Evolutionary conservation across 371 early-diverging fungal genomes (phyloP).

Genomic region (Mortierella sp.): DNA sequence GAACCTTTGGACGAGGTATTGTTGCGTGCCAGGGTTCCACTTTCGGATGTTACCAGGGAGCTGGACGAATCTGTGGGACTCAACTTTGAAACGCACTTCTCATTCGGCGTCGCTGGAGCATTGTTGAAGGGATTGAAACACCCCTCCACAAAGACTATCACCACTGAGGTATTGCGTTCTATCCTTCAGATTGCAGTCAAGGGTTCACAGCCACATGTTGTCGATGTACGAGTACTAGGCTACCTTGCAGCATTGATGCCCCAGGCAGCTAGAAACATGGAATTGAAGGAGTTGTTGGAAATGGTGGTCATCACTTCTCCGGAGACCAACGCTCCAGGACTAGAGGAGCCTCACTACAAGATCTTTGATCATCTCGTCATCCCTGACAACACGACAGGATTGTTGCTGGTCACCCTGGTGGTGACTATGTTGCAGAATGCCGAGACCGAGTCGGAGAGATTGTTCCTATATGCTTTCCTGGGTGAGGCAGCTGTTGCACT

Average conservation of each 20-base stretch:
- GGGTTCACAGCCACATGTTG: conserved; percentile 61
- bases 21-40: conserved; percentile 78
- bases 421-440: conserved; percentile 86
- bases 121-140: conserved; percentile 88
- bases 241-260: conserved; percentile 84
- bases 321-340: conserved; percentile 60
- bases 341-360: conserved; percentile 68
- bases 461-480: conserved; percentile 87
- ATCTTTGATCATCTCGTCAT: conserved; percentile 77
- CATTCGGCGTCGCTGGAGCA: conserved; percentile 86
- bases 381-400: conserved; percentile 76
- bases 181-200: conserved; percentile 81
- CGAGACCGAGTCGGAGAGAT: conserved; percentile 86
- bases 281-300: conserved; percentile 72
- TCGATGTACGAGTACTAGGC: conserved; percentile 77
- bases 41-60: conserved; percentile 74
- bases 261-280: conserved; percentile 72
- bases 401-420: conserved; percentile 81
- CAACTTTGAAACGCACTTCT: conserved; percentile 88
- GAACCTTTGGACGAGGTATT: conserved; percentile 76
- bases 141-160: conserved; percentile 77
- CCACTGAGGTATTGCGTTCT: conserved; percentile 77
- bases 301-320: conserved; percentile 67
- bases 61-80: conserved; percentile 83
- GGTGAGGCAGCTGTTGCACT: conserved; percentile 82